A percentile compares a stretch with the other conserved stretches of the same genome.
phyloP scores from a whole-genome alignment of 2,329 filamentous ascomycete genomes.

The Trichoderma aggressivum region DNA sequence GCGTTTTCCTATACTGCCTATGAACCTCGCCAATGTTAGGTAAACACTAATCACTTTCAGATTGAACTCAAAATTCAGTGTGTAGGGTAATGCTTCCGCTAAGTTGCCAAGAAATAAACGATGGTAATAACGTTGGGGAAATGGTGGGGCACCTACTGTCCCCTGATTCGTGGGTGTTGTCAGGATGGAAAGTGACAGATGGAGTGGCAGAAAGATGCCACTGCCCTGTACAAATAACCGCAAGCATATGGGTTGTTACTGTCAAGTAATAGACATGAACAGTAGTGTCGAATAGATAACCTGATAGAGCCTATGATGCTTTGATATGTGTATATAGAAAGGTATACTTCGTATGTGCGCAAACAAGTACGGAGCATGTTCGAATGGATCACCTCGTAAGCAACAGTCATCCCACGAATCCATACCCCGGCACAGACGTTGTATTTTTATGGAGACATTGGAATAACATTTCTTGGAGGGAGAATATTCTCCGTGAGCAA shows the following conservation, averaged over 20 bases:
- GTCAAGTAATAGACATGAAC: neutral
- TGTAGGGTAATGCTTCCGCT: neutral
- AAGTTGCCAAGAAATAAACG: neutral
- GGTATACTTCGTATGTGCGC: neutral
- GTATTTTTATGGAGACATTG: neutral
- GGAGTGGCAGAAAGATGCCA: neutral
- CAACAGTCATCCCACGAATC: neutral
- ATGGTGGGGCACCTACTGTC: neutral
- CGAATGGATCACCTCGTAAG: neutral
- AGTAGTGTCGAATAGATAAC: neutral
- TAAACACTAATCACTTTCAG: neutral
- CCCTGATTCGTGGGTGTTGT: neutral
- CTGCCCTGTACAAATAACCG: neutral
- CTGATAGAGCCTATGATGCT: neutral
- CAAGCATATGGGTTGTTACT: neutral
- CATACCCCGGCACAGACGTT: neutral
- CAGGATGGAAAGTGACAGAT: neutral
- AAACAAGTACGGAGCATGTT: neutral
- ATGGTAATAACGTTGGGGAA: neutral
- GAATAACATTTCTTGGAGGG: neutral
- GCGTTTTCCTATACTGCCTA: neutral
- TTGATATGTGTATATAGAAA: neutral
- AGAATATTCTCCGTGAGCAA: neutral
- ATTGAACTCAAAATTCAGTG: neutral
- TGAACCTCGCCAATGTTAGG: neutral